A percentile compares a stretch with the other conserved stretches of the same genome.
These are phyloP conservation scores for Combretum micranthum DNA, from an alignment of 345 rosid genomes.

Conservation along the genomic window DNA sequence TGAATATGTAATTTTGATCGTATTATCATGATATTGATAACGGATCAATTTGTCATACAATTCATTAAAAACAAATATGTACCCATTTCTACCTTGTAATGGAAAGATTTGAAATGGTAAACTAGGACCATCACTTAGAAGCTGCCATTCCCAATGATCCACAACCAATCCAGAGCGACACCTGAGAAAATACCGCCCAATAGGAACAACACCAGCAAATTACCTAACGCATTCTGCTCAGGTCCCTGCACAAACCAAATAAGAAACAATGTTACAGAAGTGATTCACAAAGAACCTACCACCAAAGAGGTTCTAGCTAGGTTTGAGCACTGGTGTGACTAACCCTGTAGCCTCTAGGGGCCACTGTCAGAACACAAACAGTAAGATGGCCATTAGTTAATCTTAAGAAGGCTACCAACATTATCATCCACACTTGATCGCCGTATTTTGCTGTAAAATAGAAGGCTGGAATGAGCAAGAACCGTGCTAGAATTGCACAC, in stretches of 20 bases:
- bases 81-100: too few species aligned
- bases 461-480: slow-evolving; percentile 1
- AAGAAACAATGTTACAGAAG: background rate
- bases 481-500: background rate
- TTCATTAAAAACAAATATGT: too few species aligned
- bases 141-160: slow-evolving; percentile 61
- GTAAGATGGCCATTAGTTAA: slow-evolving; percentile 74
- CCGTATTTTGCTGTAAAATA: background rate
- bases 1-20: too few species aligned
- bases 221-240: slow-evolving; percentile 88
- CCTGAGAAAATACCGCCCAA: slow-evolving; percentile 67
- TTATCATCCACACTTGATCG: slow-evolving; percentile 71
- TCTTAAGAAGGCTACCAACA: slow-evolving; percentile 58
- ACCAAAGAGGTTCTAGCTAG: background rate
- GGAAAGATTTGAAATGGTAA: too few species aligned
- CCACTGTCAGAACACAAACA: slow-evolving; percentile 69
- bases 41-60: too few species aligned
- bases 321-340: background rate
- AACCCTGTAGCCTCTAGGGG: slow-evolving; percentile 90
- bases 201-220: slow-evolving; percentile 58
- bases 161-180: slow-evolving; percentile 69
- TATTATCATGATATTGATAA: too few species aligned
- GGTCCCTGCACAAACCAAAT: slow-evolving; percentile 54
- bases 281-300: background rate
- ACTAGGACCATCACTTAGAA: slow-evolving; percentile 15